Base-by-base conservation (phyloP, 1,284 basidiomycete species). In the Puccinia coronata region DNA sequence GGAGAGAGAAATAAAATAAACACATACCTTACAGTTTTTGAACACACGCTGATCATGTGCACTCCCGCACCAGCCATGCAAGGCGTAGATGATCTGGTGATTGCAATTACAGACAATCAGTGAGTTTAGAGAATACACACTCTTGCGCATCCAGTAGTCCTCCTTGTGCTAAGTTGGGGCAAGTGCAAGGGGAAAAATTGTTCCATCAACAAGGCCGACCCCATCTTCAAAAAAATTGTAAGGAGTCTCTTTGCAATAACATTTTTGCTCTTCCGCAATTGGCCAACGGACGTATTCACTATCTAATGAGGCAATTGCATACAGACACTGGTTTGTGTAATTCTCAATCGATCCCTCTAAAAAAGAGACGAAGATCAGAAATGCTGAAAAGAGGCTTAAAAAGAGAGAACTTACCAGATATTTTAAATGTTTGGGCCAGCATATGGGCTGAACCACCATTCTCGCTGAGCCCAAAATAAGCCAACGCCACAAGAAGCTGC, bases 61-160 rank as follows among this genome's bases (percentile, higher is more conserved):
- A 34, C 57, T 77, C 20, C 59, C 74, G 51, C 74, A 65, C 59
- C 74, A 77, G 0, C 59, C 25, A 28, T 77, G 74, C 11, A 47
- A 3, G 14, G 59, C 41, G 20, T 77, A 77, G n/a, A 63, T 61
- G 28, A 78, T 70, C 6, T 28, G 14, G 6, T 16, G 43, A 5
- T 78, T 25, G 8, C 47, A 2, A 53, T 51, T 53, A 25, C 43
- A 77, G 41, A 75, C 41, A 31, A 75, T 75, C 18, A 59, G 31
- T 12, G 53, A 36, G 55, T 75, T 75, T 8, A 75, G 20, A 1
- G 31, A 9, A n/a, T 75, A 75, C 34, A 39, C 25, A 2, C 14
- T 61, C 23, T 61, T 75, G n/a, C 39, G 25, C 43, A 49, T 49
- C 34, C 43, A 76, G 47, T 61, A 61, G 20, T 61, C 74, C 23